These are phyloP conservation scores for Pistacia atlantica DNA, from an alignment of 345 rosid species.

Conservation along the genomic window DNA sequence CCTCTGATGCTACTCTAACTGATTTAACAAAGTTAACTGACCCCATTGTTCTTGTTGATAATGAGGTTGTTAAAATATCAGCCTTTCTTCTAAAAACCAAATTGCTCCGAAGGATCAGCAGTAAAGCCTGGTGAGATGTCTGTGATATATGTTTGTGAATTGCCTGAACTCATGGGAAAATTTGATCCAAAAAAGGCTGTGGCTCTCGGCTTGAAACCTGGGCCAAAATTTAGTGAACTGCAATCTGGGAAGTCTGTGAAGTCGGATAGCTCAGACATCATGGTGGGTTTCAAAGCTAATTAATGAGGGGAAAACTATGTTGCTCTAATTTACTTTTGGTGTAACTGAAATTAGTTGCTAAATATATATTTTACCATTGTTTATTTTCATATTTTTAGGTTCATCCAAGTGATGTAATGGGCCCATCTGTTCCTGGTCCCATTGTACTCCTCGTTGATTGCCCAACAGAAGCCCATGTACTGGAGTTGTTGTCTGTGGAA, in stretches of 20 bases:
- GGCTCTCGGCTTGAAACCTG: slow-evolving; percentile 78
- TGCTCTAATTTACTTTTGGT: slow-evolving; percentile 1
- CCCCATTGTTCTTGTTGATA: slow-evolving; percentile 65
- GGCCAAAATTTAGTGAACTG: slow-evolving; percentile 78
- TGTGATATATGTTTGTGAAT: slow-evolving; percentile 82
- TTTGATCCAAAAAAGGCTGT: slow-evolving; percentile 80
- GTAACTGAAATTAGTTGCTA: slow-evolving; percentile 17
- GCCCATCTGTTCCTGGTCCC: slow-evolving; percentile 89
- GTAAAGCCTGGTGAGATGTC: slow-evolving; percentile 75
- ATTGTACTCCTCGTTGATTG: slow-evolving; percentile 86
- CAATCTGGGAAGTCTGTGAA: slow-evolving; percentile 83
- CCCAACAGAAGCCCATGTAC: slow-evolving; percentile 73
- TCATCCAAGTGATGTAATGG: slow-evolving; percentile 98
- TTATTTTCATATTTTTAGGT: slow-evolving; percentile 46
- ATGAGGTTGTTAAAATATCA: slow-evolving; percentile 85
- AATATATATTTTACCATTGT: neutral
- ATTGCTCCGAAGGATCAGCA: slow-evolving; percentile 33
- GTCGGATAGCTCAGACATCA: slow-evolving; percentile 66
- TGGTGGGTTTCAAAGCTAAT: slow-evolving; percentile 49
- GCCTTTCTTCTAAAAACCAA: slow-evolving; percentile 63
- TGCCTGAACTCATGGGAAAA: slow-evolving; percentile 82
- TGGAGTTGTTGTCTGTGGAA: slow-evolving; percentile 49
- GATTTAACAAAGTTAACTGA: slow-evolving; percentile 41
- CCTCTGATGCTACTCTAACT: slow-evolving; percentile 40
- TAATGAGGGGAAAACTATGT: neutral